Base-by-base conservation (phyloP, 176 grass and related monocot species). In the Avena insularis region DNA sequence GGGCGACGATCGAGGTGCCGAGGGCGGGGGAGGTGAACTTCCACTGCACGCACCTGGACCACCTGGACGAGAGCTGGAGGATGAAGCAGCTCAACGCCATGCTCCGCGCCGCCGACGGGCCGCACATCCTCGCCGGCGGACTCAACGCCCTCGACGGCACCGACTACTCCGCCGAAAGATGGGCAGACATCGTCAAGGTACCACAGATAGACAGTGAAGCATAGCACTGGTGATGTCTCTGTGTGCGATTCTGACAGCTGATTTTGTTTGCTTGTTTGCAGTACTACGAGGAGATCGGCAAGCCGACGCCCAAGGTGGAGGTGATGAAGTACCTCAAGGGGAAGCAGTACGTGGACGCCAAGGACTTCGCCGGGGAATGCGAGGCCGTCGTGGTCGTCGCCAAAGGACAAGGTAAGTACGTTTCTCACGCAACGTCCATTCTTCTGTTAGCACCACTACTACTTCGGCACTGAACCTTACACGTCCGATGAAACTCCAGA, bases 201-300 rank as follows among this genome's bases (percentile, higher is more conserved):
- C 38, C 33, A 35, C 33, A 33, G 31, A 33, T 33, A 33, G 31
- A 33, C 31, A 33, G 31, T 33, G 31, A 33, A 33, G 31, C 31
- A 33, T 33, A 33, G 31, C 29, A 31, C 29, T 31, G 29, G 29
- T 31, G 29, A 31, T 33, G 31, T 33, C 38, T 40, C 5, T 43
- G 6, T 43, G 40, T 1, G 40, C 40, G 5, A 43, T 43, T 43
- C 40, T 73, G 47, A 82, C 80, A 35, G 40, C 9, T 66, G 64
- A 0, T 9, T 9, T 20, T 56, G 48, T 12, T 23, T 25, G 10
- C 11, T 6, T 6, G 38, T 0, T 13, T 66, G 53, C 40, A 99
- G 97, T 99, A 99, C 85, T 93, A 96, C 69, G 94, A 99, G 88
- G 97, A 96, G 82, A 96, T 94, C 27, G 97, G 97, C 38, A 99